phyloP scores from a whole-genome alignment of 495 filamentous ascomycete genomes.

The Neurospora africana region DNA sequence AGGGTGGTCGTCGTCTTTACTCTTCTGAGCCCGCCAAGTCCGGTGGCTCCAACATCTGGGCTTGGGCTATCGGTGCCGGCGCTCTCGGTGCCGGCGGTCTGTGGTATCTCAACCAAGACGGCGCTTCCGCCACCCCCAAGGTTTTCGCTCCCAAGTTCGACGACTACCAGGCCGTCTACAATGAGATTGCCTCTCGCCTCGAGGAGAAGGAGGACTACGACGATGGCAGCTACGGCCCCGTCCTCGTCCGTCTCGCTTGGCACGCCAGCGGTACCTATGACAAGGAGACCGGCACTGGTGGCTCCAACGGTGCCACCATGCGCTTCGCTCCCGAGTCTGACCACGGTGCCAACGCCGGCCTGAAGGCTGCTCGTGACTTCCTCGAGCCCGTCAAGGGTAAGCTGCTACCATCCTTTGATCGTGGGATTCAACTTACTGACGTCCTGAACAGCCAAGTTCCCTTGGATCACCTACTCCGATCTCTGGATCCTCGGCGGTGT shows the following conservation, averaged over 20 bases:
- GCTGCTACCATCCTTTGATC: constrained; percentile 7
- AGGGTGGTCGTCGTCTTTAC: constrained; percentile 62
- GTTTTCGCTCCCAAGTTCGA: constrained; percentile 64
- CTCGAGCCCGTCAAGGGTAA: constrained; percentile 77
- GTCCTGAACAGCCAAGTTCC: constrained; percentile 54
- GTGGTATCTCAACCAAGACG: constrained; percentile 45
- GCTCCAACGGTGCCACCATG: constrained; percentile 97
- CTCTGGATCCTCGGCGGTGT: constrained; percentile 90
- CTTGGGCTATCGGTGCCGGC: constrained; percentile 40
- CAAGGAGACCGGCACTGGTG: constrained; percentile 78
- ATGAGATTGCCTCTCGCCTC: constrained; percentile 66
- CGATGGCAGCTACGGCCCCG: constrained; percentile 91
- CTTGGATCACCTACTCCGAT: constrained; percentile 94
- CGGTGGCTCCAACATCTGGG: constrained; percentile 34
- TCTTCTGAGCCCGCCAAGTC: constrained; percentile 56
- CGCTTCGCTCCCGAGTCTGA: constrained; percentile 83
- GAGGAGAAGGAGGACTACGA: constrained; percentile 92
- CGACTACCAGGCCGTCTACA: constrained; percentile 95
- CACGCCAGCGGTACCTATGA: constrained; percentile 85
- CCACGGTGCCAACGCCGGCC: constrained; percentile 90
- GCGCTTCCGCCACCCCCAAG: constrained; percentile 36
- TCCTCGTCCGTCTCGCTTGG: constrained; percentile 77
- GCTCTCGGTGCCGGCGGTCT: constrained; percentile 54
- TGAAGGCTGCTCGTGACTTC: constrained; percentile 83
- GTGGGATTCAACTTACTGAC: constrained; percentile 20